Conservation (phyloP, 2,329 filamentous ascomycete genomes). For the Akanthomyces muscarius region DNA sequence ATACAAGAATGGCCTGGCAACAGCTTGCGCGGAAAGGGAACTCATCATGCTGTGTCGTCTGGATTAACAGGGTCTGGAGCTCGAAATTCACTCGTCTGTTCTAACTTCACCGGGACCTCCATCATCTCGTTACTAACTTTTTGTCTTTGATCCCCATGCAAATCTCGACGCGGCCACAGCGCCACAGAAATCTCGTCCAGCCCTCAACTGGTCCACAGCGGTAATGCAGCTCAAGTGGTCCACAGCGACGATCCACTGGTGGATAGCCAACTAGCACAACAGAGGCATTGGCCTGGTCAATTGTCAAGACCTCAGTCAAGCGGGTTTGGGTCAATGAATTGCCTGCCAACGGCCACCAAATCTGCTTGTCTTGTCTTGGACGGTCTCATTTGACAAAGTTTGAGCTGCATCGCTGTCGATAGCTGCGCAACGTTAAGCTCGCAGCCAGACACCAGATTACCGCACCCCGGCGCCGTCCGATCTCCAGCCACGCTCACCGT, state of each 20-base stretch:
- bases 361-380: not conserved
- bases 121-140: too few relatives aligned
- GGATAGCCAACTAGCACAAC: not conserved
- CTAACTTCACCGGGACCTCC: not conserved
- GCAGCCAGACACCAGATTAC: not conserved
- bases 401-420: not conserved
- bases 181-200: constrained; percentile 2
- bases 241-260: not conserved
- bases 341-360: not conserved
- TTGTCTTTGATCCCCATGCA: not conserved
- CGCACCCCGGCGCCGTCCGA: constrained; percentile 3
- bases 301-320: not conserved
- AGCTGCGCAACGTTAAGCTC: not conserved
- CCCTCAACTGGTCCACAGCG: constrained; percentile 1
- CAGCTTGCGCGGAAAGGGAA: not conserved
- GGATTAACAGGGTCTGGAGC: not conserved
- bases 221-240: not conserved
- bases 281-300: not conserved
- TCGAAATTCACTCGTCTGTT: not conserved
- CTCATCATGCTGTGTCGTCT: not conserved
- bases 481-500: not conserved
- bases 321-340: too few relatives aligned
- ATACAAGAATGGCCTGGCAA: not conserved
- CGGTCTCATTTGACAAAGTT: not conserved
- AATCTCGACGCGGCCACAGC: constrained; percentile 1